Percentiles rank a stretch among this genome's conserved stretches.
Evolutionary conservation across 2,329 filamentous ascomycete genomes (phyloP).

Genomic region (Dactylellina sp.): DNA sequence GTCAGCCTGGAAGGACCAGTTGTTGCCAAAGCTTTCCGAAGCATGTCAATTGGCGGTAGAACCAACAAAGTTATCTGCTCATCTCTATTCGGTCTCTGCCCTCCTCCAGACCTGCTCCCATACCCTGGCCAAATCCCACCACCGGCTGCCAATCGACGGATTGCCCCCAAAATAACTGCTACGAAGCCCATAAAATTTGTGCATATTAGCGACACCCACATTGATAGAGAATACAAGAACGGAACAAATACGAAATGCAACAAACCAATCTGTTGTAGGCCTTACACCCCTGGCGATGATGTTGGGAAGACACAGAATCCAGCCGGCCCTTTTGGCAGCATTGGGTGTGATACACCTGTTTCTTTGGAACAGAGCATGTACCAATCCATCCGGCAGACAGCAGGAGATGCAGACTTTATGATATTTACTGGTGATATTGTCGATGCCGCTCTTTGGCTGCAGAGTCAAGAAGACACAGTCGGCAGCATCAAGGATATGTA

Average conservation of each 20-base stretch:
- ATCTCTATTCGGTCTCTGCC: conserved; percentile 43
- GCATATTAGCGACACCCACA: conserved; percentile 72
- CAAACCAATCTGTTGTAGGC: conserved; percentile 72
- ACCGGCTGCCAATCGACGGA: conserved; percentile 30
- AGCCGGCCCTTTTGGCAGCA: conserved; percentile 69
- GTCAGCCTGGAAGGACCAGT: conserved; percentile 37
- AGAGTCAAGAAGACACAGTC: conserved; percentile 62
- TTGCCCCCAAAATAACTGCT: conserved; percentile 6
- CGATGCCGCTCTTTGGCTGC: conserved; percentile 69
- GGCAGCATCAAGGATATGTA: conserved; percentile 66
- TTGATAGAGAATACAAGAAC: conserved; percentile 70
- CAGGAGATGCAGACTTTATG: conserved; percentile 67
- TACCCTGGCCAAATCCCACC: conserved; percentile 44
- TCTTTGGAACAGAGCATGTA: conserved; percentile 70
- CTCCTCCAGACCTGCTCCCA: conserved; percentile 28
- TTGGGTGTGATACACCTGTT: conserved; percentile 69
- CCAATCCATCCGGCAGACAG: conserved; percentile 61
- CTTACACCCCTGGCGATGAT: conserved; percentile 67
- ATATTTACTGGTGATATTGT: conserved; percentile 73
- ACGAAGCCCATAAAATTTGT: conserved; percentile 65
- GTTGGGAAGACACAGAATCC: conserved; percentile 68
- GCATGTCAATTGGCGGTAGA: conserved; percentile 37
- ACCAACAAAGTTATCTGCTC: conserved; percentile 51
- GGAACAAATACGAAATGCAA: conserved; percentile 70
- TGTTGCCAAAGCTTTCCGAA: conserved; percentile 40